Conservation (phyloP, 2,329 filamentous ascomycete genomes). For the Trichoderma endophyticum region DNA sequence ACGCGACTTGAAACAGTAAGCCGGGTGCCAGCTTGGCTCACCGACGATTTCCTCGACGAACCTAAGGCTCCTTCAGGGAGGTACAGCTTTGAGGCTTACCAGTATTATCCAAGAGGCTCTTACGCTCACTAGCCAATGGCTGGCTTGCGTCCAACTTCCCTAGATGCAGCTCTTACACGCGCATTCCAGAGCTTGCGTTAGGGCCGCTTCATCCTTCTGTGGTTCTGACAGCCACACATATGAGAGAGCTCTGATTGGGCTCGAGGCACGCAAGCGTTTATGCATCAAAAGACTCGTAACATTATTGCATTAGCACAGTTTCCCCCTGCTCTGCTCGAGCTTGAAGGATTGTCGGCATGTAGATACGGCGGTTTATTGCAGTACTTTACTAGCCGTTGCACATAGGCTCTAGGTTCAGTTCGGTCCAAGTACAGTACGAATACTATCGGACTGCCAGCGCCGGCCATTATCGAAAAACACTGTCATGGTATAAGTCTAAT, state of each 20-base stretch:
- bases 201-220: neutral
- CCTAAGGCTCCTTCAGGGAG: neutral
- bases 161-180: neutral
- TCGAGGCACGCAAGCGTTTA: neutral
- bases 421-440: neutral
- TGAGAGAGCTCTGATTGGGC: neutral
- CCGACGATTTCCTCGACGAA: neutral
- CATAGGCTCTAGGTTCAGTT: neutral
- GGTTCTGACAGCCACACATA: neutral
- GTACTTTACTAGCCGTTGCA: neutral
- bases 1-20: neutral
- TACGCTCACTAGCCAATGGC: neutral
- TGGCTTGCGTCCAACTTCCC: neutral
- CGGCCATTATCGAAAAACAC: neutral
- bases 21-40: neutral
- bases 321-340: neutral
- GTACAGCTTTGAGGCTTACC: neutral
- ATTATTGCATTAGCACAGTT: neutral
- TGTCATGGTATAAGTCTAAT: neutral
- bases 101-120: neutral
- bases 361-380: neutral
- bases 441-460: neutral
- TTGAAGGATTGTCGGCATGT: neutral
- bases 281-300: neutral
- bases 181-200: neutral